These are phyloP conservation scores for Plasmodium ovale DNA, from an alignment of 169 alveolate genomes.

Conservation along the genomic window DNA sequence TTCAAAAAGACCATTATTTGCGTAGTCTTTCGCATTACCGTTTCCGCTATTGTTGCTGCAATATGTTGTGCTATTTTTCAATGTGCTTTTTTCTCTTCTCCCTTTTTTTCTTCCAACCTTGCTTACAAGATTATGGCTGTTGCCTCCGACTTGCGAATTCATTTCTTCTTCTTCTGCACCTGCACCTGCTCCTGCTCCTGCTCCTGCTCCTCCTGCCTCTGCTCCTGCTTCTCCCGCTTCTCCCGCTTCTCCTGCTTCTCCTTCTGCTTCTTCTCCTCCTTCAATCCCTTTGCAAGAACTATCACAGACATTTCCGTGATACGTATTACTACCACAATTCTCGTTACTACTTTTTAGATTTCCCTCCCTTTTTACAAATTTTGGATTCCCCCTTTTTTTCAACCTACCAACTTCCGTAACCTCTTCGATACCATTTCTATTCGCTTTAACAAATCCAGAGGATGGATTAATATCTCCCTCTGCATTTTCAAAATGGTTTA, in stretches of 20 bases:
- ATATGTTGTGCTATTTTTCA: background rate
- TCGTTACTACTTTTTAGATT: background rate
- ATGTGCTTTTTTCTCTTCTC: background rate
- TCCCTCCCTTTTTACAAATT: background rate
- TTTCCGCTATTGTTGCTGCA: background rate
- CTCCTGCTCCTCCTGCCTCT: background rate
- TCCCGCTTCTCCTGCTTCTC: background rate
- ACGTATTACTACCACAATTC: background rate
- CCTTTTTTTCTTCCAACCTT: background rate
- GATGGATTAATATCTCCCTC: no score
- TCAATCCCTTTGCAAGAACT: background rate
- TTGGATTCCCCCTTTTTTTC: background rate
- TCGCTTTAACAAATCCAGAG: no score
- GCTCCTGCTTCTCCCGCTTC: background rate
- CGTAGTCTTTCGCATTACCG: background rate
- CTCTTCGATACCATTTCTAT: no score
- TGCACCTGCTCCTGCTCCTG: background rate
- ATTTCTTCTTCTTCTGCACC: background rate
- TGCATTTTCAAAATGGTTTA: no score
- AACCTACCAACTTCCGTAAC: no score
- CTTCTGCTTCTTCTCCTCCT: background rate
- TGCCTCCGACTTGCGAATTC: background rate
- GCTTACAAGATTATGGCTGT: background rate
- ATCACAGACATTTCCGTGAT: background rate
- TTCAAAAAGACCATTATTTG: background rate